A percentile compares a stretch with the other conserved stretches of the same genome.
These are phyloP conservation scores for Aquilaria agallochum DNA, from an alignment of 441 rosid species.

Conservation along the genomic window DNA sequence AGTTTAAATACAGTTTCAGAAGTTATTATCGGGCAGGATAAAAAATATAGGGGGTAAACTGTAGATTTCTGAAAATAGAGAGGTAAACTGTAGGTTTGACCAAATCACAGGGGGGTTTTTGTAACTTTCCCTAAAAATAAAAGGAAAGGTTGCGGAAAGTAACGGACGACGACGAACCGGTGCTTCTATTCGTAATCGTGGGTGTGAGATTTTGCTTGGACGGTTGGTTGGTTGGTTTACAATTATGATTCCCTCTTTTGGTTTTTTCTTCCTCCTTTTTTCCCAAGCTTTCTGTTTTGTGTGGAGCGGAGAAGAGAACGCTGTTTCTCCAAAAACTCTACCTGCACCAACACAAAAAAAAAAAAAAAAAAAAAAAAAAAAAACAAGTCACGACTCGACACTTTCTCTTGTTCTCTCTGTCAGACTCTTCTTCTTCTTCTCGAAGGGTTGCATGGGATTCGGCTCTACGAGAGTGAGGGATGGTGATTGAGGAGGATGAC, in stretches of 20 bases:
- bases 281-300: constrained; percentile 18
- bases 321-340: constrained; percentile 8
- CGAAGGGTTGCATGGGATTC: neutral
- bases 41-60: too few relatives aligned
- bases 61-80: too few relatives aligned
- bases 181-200: neutral
- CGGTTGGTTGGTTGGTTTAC: constrained; percentile 22
- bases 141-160: constrained; percentile 1
- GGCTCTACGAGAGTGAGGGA: constrained; percentile 12
- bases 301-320: constrained; percentile 60
- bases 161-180: neutral
- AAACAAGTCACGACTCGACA: constrained; percentile 7
- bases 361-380: neutral
- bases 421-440: neutral
- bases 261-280: neutral
- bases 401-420: constrained; percentile 19
- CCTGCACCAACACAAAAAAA: constrained; percentile 16
- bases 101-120: too few relatives aligned
- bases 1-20: too few relatives aligned
- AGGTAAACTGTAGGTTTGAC: too few relatives aligned
- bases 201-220: constrained; percentile 19
- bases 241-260: constrained; percentile 18
- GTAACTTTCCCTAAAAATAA: neutral
- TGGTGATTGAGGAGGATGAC: constrained; percentile 37
- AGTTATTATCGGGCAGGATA: too few relatives aligned